Conservation (phyloP, 805 yeast species). For the Dipodascus geniculatus region DNA sequence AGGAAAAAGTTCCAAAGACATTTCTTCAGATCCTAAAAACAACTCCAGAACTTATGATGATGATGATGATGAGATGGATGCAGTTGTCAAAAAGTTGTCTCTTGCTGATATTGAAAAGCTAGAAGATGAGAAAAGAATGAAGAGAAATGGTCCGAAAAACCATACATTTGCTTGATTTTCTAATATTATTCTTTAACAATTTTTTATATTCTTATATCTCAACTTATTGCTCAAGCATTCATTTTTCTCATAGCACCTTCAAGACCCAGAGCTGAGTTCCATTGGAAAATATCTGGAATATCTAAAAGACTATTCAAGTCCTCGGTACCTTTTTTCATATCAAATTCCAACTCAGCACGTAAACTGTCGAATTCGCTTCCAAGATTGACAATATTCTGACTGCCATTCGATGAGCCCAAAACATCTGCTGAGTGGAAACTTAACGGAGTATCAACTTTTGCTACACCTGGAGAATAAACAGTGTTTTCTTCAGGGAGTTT, state of each 20-base stretch:
- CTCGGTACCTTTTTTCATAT: background rate
- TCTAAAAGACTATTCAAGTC: background rate
- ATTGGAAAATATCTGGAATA: background rate
- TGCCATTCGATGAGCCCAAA: too few species aligned
- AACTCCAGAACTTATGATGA: background rate
- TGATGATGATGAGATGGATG: slow-evolving; percentile 1
- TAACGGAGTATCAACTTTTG: too few species aligned
- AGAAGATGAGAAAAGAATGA: background rate
- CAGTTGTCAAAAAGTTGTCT: background rate
- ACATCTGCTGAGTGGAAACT: too few species aligned
- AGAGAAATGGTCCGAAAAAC: background rate
- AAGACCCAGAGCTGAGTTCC: background rate
- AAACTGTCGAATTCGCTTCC: background rate
- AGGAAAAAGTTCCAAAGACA: slow-evolving; percentile 23
- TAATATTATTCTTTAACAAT: background rate
- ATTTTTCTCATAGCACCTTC: background rate
- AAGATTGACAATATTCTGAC: background rate
- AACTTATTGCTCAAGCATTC: background rate
- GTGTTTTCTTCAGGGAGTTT: too few species aligned
- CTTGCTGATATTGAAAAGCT: background rate
- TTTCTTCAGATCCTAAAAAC: background rate
- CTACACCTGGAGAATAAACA: too few species aligned
- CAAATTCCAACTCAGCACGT: background rate
- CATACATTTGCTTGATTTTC: background rate
- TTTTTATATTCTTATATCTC: too few species aligned